These are phyloP conservation scores for Phoma sp. DNA, from an alignment of 2,329 filamentous ascomycete genomes.

Conservation along the genomic window DNA sequence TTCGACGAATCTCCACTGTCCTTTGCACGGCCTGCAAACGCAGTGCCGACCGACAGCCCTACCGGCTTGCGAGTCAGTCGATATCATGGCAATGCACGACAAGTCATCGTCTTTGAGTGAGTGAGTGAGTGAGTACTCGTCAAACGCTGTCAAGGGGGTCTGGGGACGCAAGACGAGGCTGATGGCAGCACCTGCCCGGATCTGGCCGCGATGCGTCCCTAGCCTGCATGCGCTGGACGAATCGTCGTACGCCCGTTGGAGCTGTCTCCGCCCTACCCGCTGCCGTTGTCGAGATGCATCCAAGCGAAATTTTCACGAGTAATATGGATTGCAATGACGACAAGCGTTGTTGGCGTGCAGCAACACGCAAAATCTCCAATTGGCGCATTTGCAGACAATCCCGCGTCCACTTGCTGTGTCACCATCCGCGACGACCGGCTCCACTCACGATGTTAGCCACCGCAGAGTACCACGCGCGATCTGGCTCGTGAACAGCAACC, in stretches of 20 bases:
- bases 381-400: constrained; percentile 4
- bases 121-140: background rate
- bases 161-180: constrained; percentile 4
- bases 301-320: constrained; percentile 18
- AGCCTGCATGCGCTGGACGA: constrained; percentile 5
- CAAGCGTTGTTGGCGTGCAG: constrained; percentile 14
- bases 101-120: background rate
- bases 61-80: constrained; percentile 17
- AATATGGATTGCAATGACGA: constrained; percentile 13
- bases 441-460: constrained; percentile 12
- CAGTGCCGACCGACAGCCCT: constrained; percentile 7
- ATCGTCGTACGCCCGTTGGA: constrained; percentile 16
- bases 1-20: constrained; percentile 19
- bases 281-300: constrained; percentile 18
- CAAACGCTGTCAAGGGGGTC: background rate
- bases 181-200: background rate
- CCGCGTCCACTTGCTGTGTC: constrained; percentile 2
- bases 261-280: constrained; percentile 19
- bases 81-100: background rate
- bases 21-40: background rate
- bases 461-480: background rate
- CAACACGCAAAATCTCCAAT: constrained; percentile 13
- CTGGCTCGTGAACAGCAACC: background rate
- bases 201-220: constrained; percentile 8
- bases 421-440: constrained; percentile 4